Conservation (phyloP, 805 yeast species). For the Zygotorulaspora florentina region DNA sequence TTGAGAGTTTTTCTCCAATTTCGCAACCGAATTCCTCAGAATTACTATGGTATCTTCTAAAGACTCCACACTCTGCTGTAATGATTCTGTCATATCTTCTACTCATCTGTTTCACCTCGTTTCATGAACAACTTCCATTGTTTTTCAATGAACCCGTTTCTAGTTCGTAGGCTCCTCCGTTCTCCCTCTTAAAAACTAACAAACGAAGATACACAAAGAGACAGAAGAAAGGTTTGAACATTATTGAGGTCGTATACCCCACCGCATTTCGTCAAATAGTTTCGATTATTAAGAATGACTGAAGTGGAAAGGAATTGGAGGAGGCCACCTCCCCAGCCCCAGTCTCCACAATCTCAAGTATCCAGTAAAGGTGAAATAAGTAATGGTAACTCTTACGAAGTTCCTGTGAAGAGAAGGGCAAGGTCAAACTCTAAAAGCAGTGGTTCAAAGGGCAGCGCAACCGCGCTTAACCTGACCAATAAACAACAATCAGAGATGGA, state of each 20-base stretch:
- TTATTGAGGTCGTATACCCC: too few species aligned
- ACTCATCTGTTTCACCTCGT: too few species aligned
- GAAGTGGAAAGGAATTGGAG: slow-evolving; percentile 19
- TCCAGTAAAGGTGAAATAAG: slow-evolving; percentile 7
- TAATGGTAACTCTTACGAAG: slow-evolving; percentile 1
- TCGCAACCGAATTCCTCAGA: slow-evolving; percentile 22
- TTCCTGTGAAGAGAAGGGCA: slow-evolving; percentile 17
- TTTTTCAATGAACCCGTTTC: neutral
- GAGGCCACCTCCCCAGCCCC: slow-evolving; percentile 13
- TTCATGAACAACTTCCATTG: too few species aligned
- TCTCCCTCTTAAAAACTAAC: neutral
- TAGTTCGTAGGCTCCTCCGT: neutral
- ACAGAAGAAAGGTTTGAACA: too few species aligned
- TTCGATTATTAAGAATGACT: slow-evolving; percentile 5
- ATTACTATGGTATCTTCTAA: slow-evolving; percentile 22
- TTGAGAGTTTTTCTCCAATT: slow-evolving; percentile 17
- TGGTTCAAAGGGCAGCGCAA: slow-evolving; percentile 17
- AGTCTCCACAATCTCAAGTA: slow-evolving; percentile 9
- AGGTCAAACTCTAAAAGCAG: slow-evolving; percentile 31
- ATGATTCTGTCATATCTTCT: slow-evolving; percentile 21
- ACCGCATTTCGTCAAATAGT: too few species aligned
- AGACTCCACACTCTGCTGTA: slow-evolving; percentile 22
- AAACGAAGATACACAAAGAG: neutral
- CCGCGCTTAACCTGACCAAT: slow-evolving; percentile 3
- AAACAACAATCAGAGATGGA: slow-evolving; percentile 5